Evolutionary conservation across 2,329 filamentous ascomycete genomes (phyloP).

Genomic region (Hypoxylon sp.): DNA sequence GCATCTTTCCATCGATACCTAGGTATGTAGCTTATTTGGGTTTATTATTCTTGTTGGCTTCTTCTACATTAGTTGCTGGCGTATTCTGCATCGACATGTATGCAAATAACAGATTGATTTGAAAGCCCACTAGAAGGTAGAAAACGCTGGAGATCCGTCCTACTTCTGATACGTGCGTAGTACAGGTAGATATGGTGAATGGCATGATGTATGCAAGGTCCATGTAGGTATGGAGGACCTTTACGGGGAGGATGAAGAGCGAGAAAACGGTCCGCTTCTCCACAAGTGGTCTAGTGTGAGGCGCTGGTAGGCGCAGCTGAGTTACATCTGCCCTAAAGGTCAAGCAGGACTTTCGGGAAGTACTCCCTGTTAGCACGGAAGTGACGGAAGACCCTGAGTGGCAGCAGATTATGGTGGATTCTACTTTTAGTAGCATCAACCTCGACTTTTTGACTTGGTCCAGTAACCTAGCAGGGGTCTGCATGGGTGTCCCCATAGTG

Average conservation of each 20-base stretch:
- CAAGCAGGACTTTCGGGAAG: constrained; percentile 46
- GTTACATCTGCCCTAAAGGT: constrained; percentile 42
- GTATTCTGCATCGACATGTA: constrained; percentile 14
- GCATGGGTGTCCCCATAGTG: constrained; percentile 44
- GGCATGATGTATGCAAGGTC: constrained; percentile 33
- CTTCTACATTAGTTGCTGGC: constrained; percentile 6
- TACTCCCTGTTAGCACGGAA: constrained; percentile 40
- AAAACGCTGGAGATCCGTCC: constrained; percentile 1
- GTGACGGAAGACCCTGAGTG: constrained; percentile 25
- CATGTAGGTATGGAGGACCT: too few relatives aligned
- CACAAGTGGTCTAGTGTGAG: constrained; percentile 43
- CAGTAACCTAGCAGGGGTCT: constrained; percentile 32
- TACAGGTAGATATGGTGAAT: constrained; percentile 24
- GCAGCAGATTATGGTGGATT: neutral
- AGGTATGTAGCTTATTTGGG: too few relatives aligned
- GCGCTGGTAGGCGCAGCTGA: constrained; percentile 48
- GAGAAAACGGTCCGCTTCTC: constrained; percentile 31
- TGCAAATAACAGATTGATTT: constrained; percentile 6
- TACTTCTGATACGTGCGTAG: constrained; percentile 15
- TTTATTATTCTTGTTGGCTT: constrained; percentile 8
- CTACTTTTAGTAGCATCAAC: constrained; percentile 29
- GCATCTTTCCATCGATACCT: constrained; percentile 16
- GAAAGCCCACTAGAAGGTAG: neutral
- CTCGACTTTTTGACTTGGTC: constrained; percentile 21
- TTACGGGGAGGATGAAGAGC: constrained; percentile 14